Base-by-base conservation (phyloP, 192 early-diverging fungal genomes). In the Backusella morwellensis region DNA sequence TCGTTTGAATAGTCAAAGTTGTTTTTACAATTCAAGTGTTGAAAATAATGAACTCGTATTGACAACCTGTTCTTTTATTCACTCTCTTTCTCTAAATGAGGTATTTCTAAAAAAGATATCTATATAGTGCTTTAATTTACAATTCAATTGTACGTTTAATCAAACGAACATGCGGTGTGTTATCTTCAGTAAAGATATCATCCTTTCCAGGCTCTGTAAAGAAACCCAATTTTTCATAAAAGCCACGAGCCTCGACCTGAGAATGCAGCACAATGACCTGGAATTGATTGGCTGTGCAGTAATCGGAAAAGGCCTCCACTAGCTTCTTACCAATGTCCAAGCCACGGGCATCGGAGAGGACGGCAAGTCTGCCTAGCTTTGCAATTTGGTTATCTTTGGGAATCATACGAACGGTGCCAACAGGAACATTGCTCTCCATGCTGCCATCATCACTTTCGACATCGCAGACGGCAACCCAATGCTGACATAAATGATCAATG, bases 161-260 rank as follows among this genome's bases (percentile, higher is more conserved):
- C 72, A 81, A 74, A 19, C 76, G 72, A 38, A 81, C 54, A 77
- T 81, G 80, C 19, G 76, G 76, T 15, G 76, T 78, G 14, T 77
- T 77, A 68, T 73, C 77, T 47, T 81, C 80, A 0, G 71, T 6
- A 41, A 80, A 83, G 23, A 77, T 76, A 4, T 67, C 41, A 44
- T 75, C 82, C 79, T 84, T 72, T 12, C 54, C 69, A 35, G 35
- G 11, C 40, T 79, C 78, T 2, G 78, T 40, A n/a, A 40, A 35
- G 50, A 78, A 81, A 0, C 80, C 80, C 15, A 70, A 14, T 69
- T 75, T 75, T 42, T 78, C 76, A 56, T 81, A 81, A 66, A 81
- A 81, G 0, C 38, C 52, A 4, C 74, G 76, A 14, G 75, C 78
- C 26, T 71, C 76, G 15, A 66, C 17, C 52, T 81, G 80, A 69